Evolutionary conservation across 371 early-diverging fungal species (phyloP).

Genomic region (Mucor irregularis): DNA sequence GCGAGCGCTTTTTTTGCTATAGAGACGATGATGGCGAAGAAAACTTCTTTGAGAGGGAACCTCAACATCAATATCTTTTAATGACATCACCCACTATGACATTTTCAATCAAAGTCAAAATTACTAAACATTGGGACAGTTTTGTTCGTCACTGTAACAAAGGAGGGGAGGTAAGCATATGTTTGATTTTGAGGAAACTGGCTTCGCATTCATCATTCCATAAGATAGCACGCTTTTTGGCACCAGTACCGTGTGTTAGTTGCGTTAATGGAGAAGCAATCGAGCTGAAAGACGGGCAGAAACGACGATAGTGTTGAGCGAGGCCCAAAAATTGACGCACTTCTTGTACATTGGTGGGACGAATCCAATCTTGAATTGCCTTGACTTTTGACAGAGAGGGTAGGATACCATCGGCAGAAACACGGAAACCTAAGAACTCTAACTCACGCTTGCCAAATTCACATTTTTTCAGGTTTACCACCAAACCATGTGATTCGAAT

Average conservation of each 20-base stretch:
- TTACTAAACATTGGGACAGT: background rate
- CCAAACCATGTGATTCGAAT: slow-evolving; percentile 30
- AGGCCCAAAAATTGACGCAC: slow-evolving; percentile 38
- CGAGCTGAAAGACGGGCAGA: slow-evolving; percentile 27
- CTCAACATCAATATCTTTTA: no score
- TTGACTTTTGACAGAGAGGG: slow-evolving; percentile 31
- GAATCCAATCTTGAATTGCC: slow-evolving; percentile 33
- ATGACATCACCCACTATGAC: background rate
- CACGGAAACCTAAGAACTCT: slow-evolving; percentile 43
- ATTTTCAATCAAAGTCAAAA: background rate
- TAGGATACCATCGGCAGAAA: slow-evolving; percentile 29
- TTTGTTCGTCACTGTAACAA: background rate
- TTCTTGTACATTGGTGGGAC: slow-evolving; percentile 36
- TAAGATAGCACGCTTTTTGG: slow-evolving; percentile 11
- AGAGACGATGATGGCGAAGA: no score
- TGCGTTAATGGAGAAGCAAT: slow-evolving; percentile 42
- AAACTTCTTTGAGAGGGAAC: no score
- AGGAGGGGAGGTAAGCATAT: background rate
- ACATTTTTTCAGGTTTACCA: slow-evolving; percentile 53
- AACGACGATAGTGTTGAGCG: slow-evolving; percentile 31
- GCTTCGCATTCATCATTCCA: slow-evolving; percentile 21
- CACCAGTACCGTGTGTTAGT: slow-evolving; percentile 30
- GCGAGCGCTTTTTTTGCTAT: no score
- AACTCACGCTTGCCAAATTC: slow-evolving; percentile 33
- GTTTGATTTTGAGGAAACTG: background rate